Evolutionary conservation across 768 basidiomycete genomes (phyloP), one percentile per base, ranked within the genome.

Genomic region (Leucosporidium creatinivorum): DNA sequence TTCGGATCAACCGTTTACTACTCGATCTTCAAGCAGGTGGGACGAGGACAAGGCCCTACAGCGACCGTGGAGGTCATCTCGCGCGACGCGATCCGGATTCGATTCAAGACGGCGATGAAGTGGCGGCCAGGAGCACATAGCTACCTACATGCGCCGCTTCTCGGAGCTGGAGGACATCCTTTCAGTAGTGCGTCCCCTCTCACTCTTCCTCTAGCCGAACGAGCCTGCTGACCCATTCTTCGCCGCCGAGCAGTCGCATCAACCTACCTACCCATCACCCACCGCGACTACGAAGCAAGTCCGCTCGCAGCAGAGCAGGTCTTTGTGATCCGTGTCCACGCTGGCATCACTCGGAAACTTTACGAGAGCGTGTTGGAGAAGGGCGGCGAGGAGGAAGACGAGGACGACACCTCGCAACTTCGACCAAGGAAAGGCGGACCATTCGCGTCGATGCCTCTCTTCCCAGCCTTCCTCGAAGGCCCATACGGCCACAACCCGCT

Each of bases 111-210:
- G 1, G 39, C 50, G 15, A 49, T 30, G 28, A 25, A n/a, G 7
- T 69, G 68, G 68, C 30, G 8, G 4, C 68, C 68, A 1, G 66
- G 52, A 58, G 33, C 44, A 7, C 68, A 69, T 30, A 58, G 60
- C 23, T 69, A 63, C 60, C 61, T 69, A 1, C 68, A 69, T 31
- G 52, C 52, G 1, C 68, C 68, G 7, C 28, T 56, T 1, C 36
- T 69, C 60, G 68, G 65, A 23, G 68, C 49, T 1, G 68, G 68
- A 33, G 68, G 68, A 1, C 68, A 69, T 19, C 68, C 68, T 18
- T 69, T 69, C 56, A 47, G 36, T 28, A 62, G 66, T 62, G 31
- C 48, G 61, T 15, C 3, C 21, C 2, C 21, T 48, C 33, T 5
- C 28, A 62, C 49, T 44, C 15, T 12, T 15, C 2, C 39, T 10